Evolutionary conservation across 352 stramenopile species (phyloP), one percentile per base, ranked within the genome.

Genomic region (Globisporangium emineosum): DNA sequence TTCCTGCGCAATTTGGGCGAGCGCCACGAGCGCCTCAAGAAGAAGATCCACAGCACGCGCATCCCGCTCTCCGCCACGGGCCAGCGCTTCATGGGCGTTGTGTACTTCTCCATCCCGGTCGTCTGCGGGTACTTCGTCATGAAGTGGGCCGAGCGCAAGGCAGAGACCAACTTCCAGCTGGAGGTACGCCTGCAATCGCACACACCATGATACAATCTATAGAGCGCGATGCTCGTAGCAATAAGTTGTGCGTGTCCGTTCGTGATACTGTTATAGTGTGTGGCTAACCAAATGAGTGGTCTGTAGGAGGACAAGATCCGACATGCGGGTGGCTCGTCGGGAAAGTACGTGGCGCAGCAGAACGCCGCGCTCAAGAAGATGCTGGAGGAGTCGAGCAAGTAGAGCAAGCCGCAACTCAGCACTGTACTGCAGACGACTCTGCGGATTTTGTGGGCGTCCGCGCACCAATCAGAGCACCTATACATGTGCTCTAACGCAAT

Each of bases 71-170:
- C 89, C 32, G 88, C 85, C 54, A 90, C 82, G 54, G 91, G 90
- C 3, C 89, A 95, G 72, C 78, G 79, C 21, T 57, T 80, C 45
- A 98, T 98, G 91, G 86, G 72, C 1, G 29, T 93, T 52, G 85
- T 98, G 21, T 98, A 98, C 75, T 98, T 98, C 66, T 81, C 77
- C 35, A 79, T 90, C 43, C 93, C 93, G 0, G 75, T 98, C 45
- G 69, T 97, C 9, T 78, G 77, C 42, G 93, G 93, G 49, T 97
- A 97, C 69, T 97, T 83, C 66, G 72, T 98, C 61, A 98, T 98
- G 93, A 90, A 98, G 68, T 97, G 89, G 88, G 71, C 90, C 19
- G 80, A 93, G 57, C 68, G 75, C 53, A 78, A 72, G 30, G 86
- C 89, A 10, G 79, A 92, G 35, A 65, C 64, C 49, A 96, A 96